phyloP scores from a whole-genome alignment of 192 early-diverging fungal genomes.

The Oehlia diaphana region DNA sequence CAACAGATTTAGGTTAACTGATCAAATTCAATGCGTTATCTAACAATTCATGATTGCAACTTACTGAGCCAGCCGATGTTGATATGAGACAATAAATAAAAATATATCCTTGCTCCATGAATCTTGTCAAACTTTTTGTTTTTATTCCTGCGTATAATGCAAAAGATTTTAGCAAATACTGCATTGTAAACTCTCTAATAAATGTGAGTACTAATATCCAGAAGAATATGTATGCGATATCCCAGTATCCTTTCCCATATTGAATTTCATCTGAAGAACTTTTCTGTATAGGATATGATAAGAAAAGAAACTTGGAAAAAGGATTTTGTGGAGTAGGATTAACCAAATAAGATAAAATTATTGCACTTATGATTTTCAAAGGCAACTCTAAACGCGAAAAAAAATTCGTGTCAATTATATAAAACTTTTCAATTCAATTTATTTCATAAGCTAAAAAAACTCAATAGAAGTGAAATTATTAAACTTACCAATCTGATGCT shows the following conservation, averaged over 20 bases:
- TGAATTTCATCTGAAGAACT: slow-evolving; percentile 12
- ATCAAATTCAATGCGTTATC: not conserved
- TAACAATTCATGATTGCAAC: slow-evolving; percentile 6
- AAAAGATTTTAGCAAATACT: slow-evolving; percentile 47
- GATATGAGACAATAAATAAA: slow-evolving; percentile 67
- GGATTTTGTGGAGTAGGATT: slow-evolving; percentile 8
- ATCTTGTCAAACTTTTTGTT: slow-evolving; percentile 48
- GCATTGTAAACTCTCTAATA: slow-evolving; percentile 55
- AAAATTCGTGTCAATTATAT: not conserved
- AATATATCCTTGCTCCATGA: slow-evolving; percentile 73
- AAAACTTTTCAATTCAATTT: not conserved
- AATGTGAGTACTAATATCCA: slow-evolving; percentile 67
- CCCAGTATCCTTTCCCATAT: slow-evolving; percentile 58
- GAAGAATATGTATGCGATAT: slow-evolving; percentile 63
- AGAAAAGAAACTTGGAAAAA: slow-evolving; percentile 21
- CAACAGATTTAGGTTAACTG: not conserved
- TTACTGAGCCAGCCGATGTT: slow-evolving; percentile 59
- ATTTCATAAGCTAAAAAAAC: not conserved
- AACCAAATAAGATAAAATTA: slow-evolving; percentile 7
- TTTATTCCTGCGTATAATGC: slow-evolving; percentile 31
- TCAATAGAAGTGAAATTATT: not conserved
- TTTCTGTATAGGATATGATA: not conserved
- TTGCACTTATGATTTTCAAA: slow-evolving; percentile 8
- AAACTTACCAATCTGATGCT: not conserved
- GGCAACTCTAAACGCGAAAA: slow-evolving; percentile 3